phyloP scores from a whole-genome alignment of 805 yeast genomes.

The Komagataella pseudopastoris region DNA sequence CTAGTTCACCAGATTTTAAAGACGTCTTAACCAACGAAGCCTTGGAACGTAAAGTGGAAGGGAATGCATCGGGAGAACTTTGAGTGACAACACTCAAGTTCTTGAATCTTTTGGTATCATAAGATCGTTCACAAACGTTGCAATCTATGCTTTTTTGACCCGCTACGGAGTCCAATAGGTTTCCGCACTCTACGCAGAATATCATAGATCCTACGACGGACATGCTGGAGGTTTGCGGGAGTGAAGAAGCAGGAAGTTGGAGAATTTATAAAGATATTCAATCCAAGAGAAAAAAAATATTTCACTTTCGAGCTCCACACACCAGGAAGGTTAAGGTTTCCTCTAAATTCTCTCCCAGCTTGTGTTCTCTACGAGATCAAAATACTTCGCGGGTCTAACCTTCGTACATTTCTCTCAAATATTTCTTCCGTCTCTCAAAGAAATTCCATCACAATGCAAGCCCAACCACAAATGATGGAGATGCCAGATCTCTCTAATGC shows the following conservation, averaged over 20 bases:
- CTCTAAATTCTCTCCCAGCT: background rate
- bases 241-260: background rate
- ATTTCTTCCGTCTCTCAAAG: background rate
- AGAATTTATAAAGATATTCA: background rate
- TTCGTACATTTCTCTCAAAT: background rate
- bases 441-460: background rate
- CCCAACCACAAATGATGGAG: slow-evolving; percentile 20
- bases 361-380: background rate
- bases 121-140: slow-evolving; percentile 29
- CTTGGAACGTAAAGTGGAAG: slow-evolving; percentile 68
- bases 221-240: slow-evolving; percentile 28
- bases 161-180: slow-evolving; percentile 60
- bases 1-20: slow-evolving; percentile 62
- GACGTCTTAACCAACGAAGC: slow-evolving; percentile 85
- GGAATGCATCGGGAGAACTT: slow-evolving; percentile 89
- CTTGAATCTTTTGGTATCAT: slow-evolving; percentile 39
- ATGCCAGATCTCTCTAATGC: slow-evolving; percentile 96
- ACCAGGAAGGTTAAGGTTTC: background rate
- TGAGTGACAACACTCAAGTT: slow-evolving; percentile 77
- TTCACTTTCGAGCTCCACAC: slow-evolving; percentile 3
- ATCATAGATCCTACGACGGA: slow-evolving; percentile 92
- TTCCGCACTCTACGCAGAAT: slow-evolving; percentile 90
- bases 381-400: background rate
- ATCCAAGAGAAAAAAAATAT: background rate
- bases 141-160: slow-evolving; percentile 40